phyloP scores from a whole-genome alignment of 192 early-diverging fungal species.

The Phlyctochytrium bullatum region DNA sequence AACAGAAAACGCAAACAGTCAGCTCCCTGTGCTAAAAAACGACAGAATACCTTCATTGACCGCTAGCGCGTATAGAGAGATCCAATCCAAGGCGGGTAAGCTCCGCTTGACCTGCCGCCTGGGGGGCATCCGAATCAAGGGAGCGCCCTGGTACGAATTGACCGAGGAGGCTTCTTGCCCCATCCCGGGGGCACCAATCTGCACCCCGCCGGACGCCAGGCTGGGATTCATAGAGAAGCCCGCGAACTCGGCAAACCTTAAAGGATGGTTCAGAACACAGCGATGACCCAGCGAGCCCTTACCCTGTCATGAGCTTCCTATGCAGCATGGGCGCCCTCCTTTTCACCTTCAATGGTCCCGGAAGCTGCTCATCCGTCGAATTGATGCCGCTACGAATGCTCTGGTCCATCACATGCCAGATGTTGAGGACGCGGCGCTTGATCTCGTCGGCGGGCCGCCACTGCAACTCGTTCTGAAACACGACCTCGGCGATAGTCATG shows the following conservation, averaged over 20 bases:
- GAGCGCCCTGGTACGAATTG: not conserved
- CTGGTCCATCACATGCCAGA: slow-evolving; percentile 95
- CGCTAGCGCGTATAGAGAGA: slow-evolving; percentile 91
- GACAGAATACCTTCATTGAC: slow-evolving; percentile 73
- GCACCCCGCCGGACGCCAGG: too few relatives aligned
- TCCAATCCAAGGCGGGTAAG: slow-evolving; percentile 85
- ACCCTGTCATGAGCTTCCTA: slow-evolving; percentile 77
- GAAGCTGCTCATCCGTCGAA: slow-evolving; percentile 55
- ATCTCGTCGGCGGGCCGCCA: slow-evolving; percentile 87
- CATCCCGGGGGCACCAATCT: too few relatives aligned
- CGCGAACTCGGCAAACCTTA: slow-evolving; percentile 27
- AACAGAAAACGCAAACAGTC: too few relatives aligned
- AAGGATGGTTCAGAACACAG: not conserved
- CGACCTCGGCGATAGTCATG: slow-evolving; percentile 93
- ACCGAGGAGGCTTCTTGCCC: not conserved
- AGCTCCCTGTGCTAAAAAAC: not conserved
- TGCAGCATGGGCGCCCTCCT: slow-evolving; percentile 86
- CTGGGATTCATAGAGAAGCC: slow-evolving; percentile 14
- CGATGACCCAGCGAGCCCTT: not conserved
- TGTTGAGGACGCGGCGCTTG: slow-evolving; percentile 63
- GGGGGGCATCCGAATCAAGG: slow-evolving; percentile 7
- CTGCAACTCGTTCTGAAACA: slow-evolving; percentile 88
- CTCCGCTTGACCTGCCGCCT: slow-evolving; percentile 43
- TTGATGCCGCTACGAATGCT: slow-evolving; percentile 49
- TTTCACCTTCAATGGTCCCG: slow-evolving; percentile 76